Percentiles rank a stretch among this genome's conserved stretches.
These are phyloP conservation scores for Eucalyptus dawsonii DNA, from an alignment of 345 rosid genomes.

Conservation along the genomic window DNA sequence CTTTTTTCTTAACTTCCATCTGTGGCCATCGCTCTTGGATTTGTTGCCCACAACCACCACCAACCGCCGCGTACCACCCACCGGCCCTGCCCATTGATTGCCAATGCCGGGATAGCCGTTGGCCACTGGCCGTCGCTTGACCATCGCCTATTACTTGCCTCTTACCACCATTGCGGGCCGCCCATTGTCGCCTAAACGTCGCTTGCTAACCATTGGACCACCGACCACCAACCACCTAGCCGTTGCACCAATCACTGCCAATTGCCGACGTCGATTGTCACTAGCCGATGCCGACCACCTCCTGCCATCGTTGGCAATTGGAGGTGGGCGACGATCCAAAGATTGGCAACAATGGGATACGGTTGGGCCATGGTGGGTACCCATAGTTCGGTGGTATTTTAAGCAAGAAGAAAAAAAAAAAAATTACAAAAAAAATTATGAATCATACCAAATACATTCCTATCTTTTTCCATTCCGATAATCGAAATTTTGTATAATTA, in stretches of 20 bases:
- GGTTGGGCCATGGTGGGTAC: rapidly evolving
- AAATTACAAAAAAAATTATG: too few relatives aligned
- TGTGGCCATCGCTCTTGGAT: rapidly evolving
- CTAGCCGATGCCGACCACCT: rapidly evolving
- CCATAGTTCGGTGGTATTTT: rapidly evolving
- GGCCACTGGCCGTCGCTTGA: rapidly evolving
- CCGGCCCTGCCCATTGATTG: rapidly evolving
- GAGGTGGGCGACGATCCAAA: rapidly evolving
- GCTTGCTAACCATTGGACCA: rapidly evolving
- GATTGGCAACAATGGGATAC: too few relatives aligned
- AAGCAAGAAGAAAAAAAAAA: too few relatives aligned
- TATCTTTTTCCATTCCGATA: rapidly evolving
- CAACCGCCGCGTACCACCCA: rapidly evolving
- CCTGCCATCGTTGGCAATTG: rapidly evolving
- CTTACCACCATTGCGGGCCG: too few relatives aligned
- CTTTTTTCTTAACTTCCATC: too few relatives aligned
- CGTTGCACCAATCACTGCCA: too few relatives aligned
- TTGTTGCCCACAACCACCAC: rapidly evolving
- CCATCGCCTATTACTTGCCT: rapidly evolving
- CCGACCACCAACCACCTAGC: too few relatives aligned
- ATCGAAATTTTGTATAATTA: too few relatives aligned
- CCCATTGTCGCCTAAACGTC: rapidly evolving
- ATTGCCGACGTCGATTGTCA: rapidly evolving
- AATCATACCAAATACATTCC: rapidly evolving
- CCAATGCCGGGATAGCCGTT: rapidly evolving